phyloP scores from a whole-genome alignment of 2,329 filamentous ascomycete genomes.

The Dactylonectria estremocensis region DNA sequence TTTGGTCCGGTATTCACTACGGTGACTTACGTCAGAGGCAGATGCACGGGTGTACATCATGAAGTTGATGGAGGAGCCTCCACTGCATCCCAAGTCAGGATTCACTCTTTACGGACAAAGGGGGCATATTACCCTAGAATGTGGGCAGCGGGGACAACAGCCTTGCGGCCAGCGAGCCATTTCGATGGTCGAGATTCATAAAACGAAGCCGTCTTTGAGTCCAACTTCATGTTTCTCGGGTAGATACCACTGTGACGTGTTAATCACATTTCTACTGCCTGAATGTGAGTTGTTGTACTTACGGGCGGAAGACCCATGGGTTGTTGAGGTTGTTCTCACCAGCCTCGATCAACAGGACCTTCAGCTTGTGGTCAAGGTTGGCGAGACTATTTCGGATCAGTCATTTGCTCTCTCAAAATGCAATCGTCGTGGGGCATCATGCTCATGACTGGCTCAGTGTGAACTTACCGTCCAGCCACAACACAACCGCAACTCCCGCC shows the following conservation, averaged over 20 bases:
- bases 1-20: background rate
- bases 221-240: conserved; percentile 76
- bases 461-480: conserved; percentile 67
- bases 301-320: conserved; percentile 82
- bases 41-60: conserved; percentile 67
- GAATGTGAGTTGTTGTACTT: conserved; percentile 43
- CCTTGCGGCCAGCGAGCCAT: conserved; percentile 79
- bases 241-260: no score
- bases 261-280: no score
- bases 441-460: no score
- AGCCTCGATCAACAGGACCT: conserved; percentile 78
- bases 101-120: no score
- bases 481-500: conserved; percentile 78
- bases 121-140: conserved; percentile 66
- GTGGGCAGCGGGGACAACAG: conserved; percentile 82
- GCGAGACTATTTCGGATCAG: conserved; percentile 70
- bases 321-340: conserved; percentile 84
- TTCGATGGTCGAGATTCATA: conserved; percentile 84
- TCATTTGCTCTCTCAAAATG: no score
- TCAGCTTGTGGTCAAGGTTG: conserved; percentile 82
- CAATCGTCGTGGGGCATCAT: no score
- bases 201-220: conserved; percentile 86
- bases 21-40: conserved; percentile 44
- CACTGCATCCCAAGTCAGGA: conserved; percentile 45
- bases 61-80: conserved; percentile 83